Percentiles rank a stretch among this genome's conserved stretches.
Evolutionary conservation across 139 green algal genomes (phyloP).

Genomic region (Coelastrella sp.): DNA sequence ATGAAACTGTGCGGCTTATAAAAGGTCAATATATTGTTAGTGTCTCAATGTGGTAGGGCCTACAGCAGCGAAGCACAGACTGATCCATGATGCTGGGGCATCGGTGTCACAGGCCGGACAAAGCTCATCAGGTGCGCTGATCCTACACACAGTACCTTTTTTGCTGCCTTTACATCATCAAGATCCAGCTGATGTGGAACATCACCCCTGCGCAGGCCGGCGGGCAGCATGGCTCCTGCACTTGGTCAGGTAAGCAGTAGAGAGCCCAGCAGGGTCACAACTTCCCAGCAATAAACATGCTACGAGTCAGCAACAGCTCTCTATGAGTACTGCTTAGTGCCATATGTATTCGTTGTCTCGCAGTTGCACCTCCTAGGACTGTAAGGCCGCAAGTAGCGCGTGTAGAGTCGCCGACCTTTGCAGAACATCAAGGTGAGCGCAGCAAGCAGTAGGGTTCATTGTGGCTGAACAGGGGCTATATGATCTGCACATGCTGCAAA

Average conservation of each 20-base stretch:
- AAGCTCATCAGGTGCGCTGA: conserved; percentile 7
- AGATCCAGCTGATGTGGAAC: too few species aligned
- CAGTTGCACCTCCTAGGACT: background rate
- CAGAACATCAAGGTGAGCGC: background rate
- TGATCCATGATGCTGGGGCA: conserved; percentile 13
- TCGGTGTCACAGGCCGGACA: background rate
- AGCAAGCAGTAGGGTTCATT: background rate
- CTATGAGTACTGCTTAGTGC: background rate
- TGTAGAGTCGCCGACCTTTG: background rate
- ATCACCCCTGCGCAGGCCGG: background rate
- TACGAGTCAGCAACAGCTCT: too few species aligned
- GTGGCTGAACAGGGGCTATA: too few species aligned
- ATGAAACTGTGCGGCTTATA: too few species aligned
- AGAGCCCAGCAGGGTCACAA: background rate
- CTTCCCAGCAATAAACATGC: background rate
- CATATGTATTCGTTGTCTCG: background rate
- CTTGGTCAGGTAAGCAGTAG: conserved; percentile 7
- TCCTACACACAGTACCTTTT: too few species aligned
- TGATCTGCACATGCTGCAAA: background rate
- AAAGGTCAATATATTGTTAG: too few species aligned
- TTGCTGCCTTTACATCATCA: background rate
- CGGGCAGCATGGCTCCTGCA: background rate
- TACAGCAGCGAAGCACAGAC: too few species aligned
- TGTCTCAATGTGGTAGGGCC: too few species aligned
- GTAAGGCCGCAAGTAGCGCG: background rate